Evolutionary conservation across 495 filamentous ascomycete species (phyloP).

Genomic region (Ramalina intermedia): DNA sequence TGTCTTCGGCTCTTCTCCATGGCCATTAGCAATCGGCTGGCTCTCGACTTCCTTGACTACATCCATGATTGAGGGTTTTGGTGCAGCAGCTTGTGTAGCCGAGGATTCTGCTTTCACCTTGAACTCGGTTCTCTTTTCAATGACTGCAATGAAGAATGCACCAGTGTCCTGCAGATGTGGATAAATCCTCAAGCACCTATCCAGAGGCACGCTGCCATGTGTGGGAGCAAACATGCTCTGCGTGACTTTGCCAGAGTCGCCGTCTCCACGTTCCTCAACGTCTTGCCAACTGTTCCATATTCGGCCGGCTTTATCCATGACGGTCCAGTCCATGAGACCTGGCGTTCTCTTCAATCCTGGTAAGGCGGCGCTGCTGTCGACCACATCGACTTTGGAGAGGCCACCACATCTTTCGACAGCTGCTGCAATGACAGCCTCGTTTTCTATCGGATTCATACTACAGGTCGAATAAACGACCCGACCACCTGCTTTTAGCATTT

Average conservation of each 20-base stretch:
- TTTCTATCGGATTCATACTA: slow-evolving; percentile 94
- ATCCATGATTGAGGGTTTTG: slow-evolving; percentile 34
- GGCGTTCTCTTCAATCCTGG: slow-evolving; percentile 57
- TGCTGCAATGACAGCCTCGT: slow-evolving; percentile 77
- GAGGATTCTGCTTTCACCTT: slow-evolving; percentile 63
- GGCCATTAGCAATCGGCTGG: slow-evolving; percentile 22
- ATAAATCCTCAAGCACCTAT: slow-evolving; percentile 85
- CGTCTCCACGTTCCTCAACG: slow-evolving; percentile 48
- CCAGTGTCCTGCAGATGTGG: slow-evolving; percentile 92
- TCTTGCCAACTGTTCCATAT: slow-evolving; percentile 68
- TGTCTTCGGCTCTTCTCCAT: slow-evolving; percentile 32
- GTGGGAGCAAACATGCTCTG: slow-evolving; percentile 72
- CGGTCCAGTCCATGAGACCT: slow-evolving; percentile 65
- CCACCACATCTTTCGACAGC: slow-evolving; percentile 90
- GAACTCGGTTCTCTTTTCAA: slow-evolving; percentile 85
- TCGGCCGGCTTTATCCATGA: slow-evolving; percentile 69
- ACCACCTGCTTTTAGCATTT: slow-evolving; percentile 92
- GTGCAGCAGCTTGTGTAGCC: slow-evolving; percentile 32
- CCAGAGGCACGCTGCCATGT: slow-evolving; percentile 49
- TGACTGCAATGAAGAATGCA: slow-evolving; percentile 88
- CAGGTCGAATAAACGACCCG: slow-evolving; percentile 94
- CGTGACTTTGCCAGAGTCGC: slow-evolving; percentile 47
- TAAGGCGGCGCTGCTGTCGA: slow-evolving; percentile 67
- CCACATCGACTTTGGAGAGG: slow-evolving; percentile 58
- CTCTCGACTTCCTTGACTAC: slow-evolving; percentile 39